Base-by-base conservation (phyloP, 1,284 basidiomycete species). In the Ceratobasidium sp. region DNA sequence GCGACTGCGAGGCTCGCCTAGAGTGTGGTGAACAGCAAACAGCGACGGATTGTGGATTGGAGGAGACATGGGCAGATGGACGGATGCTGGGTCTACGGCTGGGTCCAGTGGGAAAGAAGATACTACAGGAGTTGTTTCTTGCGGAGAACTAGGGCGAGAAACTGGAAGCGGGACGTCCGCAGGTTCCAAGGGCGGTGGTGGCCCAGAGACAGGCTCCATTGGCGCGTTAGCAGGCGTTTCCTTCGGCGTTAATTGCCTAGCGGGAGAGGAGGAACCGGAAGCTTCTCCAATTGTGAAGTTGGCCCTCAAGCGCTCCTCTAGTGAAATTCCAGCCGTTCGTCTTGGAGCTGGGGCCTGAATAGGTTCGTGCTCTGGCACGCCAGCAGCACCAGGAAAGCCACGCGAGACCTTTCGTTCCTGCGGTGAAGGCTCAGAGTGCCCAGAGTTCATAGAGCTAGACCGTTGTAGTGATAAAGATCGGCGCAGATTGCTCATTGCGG, bases 301-400 rank as follows among this genome's bases (percentile, higher is more conserved):
- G 44, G 86, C 86, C 34, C 90, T 88, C 17, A 94, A 83, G 62
- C 93, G 87, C 75, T 94, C 92, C 82, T 94, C 92, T 0, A 94
- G 85, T 11, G 77, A 78, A 65, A 78, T 52, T 15, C 77, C 64
- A 22, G 8, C 25, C 7, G 88, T 25, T 37, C 66, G 67, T 37
- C 25, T 54, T 64, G 44, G 69, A 34, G 59, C 66, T 54, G 56
- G 51, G 34, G 90, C n/a, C 71, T 71, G 65, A 76, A 80, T 77
- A 67, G 79, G 77, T 52, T 79, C 75, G n/a, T 84, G 81, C 67
- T 82, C 84, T 22, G 79, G 78, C 66, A 82, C 81, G 9, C 82
- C 79, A 62, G 4, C 40, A 34, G 66, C 51, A 54, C 76, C 79
- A 40, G 81, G 78, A 22, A 37, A n/a, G 13, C 69, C 25, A 43